Percentiles rank a stretch among this genome's conserved stretches.
phyloP scores from a whole-genome alignment of 805 yeast species.

The Wickerhamiella siamensis region DNA sequence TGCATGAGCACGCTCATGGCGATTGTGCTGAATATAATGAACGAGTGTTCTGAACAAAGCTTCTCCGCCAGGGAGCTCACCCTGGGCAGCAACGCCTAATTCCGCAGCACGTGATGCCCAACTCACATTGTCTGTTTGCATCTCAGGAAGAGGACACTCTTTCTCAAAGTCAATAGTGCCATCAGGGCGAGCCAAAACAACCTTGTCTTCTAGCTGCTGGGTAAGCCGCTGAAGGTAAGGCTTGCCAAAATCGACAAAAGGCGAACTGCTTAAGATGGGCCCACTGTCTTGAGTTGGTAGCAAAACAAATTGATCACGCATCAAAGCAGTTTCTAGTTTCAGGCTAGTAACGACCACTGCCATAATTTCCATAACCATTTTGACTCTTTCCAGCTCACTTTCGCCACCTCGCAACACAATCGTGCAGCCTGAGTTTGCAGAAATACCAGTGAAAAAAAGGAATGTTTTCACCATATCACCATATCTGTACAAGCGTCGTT shows the following conservation, averaged over 20 bases:
- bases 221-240: conserved; percentile 51
- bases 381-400: conserved; percentile 49
- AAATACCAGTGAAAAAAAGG: conserved; percentile 67
- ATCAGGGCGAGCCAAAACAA: conserved; percentile 11
- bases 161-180: background rate
- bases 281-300: conserved; percentile 26
- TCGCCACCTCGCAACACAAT: conserved; percentile 73
- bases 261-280: conserved; percentile 68
- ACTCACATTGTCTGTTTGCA: background rate
- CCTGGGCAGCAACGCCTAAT: background rate
- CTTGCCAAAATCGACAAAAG: conserved; percentile 58
- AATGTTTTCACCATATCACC: conserved; percentile 46
- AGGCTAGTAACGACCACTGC: conserved; percentile 65
- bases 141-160: background rate
- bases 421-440: conserved; percentile 63
- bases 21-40: conserved; percentile 22
- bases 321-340: conserved; percentile 60
- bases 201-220: conserved; percentile 35
- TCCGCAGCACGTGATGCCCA: background rate
- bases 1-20: conserved; percentile 20
- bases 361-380: conserved; percentile 68
- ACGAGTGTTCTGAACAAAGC: conserved; percentile 29
- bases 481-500: conserved; percentile 50
- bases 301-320: conserved; percentile 52
- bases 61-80: conserved; percentile 27